Base-by-base conservation (phyloP, 2,329 filamentous ascomycete genomes). In the Fusarium cyanostomum region DNA sequence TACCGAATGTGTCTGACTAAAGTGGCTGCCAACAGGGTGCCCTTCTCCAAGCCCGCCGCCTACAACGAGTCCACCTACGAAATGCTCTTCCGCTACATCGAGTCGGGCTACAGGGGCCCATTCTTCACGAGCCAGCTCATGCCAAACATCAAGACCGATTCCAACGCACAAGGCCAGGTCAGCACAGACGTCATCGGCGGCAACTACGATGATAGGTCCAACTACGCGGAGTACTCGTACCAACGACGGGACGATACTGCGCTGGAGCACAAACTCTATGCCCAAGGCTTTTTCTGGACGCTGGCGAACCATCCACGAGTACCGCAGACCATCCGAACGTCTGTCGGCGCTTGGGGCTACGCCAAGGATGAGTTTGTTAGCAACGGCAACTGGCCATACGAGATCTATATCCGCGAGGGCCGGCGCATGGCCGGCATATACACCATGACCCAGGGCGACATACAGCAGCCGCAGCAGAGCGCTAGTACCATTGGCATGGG, bases 141-240 rank as follows among this genome's bases (percentile, higher is more conserved):
- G 62, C 62, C 62, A 18, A 66, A 66, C 6, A 15, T 66, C 42
- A 66, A 66, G 58, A 66, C 62, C 2, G 62, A 66, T 27, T 30
- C 44, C 16, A 66, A 66, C 34, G 62, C 62, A 9, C 49, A 48
- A 15, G 52, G 62, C 3, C 62, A 66, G 7, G 58, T 66, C 27
- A 66, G 62, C 27, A 66, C 62, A 7, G 62, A 66, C 16, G 51
- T 62, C n/a, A 66, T 66, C 7, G 62, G 62, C 2, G 62, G 48
- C 2, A 66, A 64, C 34, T 62, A 49, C 8, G 45, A 62, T 7
- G 15, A 42, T 1, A 12, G 39, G n/a, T 52, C 61, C 33, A 65
- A 65, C 56, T 65, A 64, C 7, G 60, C 62, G 0, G 39, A 55
- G 4, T 64, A 54, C 56, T 64, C 61, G 6, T 65, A 65, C 35